Percentiles rank a stretch among this genome's conserved stretches.
Conservation (phyloP, 306 rosid species). For the Corylus avellana region DNA sequence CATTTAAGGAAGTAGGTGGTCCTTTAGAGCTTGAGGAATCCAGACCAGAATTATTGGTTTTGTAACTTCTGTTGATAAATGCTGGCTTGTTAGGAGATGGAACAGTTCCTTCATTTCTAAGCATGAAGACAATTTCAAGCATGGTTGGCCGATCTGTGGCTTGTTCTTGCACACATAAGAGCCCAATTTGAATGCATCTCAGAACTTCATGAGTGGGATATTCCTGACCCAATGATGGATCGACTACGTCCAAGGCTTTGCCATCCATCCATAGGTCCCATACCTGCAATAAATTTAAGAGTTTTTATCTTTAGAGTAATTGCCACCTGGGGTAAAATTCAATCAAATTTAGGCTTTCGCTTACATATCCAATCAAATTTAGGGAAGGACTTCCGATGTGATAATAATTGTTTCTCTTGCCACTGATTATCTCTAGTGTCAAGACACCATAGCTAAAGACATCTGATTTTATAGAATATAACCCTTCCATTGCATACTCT, state of each 20-base stretch:
- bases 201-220: conserved; percentile 23
- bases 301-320: too few relatives aligned
- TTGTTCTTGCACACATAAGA: conserved; percentile 36
- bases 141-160: conserved; percentile 49
- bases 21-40: conserved; percentile 31
- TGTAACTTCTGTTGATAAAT: conserved; percentile 27
- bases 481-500: conserved; percentile 63
- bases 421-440: conserved; percentile 54
- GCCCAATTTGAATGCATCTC: conserved; percentile 49
- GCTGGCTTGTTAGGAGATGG: conserved; percentile 45
- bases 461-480: conserved; percentile 53
- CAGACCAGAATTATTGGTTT: not conserved
- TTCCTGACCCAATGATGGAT: conserved; percentile 36
- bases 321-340: not conserved
- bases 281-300: conserved; percentile 29
- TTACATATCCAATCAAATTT: conserved; percentile 67
- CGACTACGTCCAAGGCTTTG: conserved; percentile 40
- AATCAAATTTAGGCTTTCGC: conserved; percentile 5
- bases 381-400: conserved; percentile 27
- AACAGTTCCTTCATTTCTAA: conserved; percentile 45
- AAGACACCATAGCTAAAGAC: conserved; percentile 64
- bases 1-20: conserved; percentile 29
- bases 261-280: conserved; percentile 64
- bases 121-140: conserved; percentile 51
- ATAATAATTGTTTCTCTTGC: conserved; percentile 52